Percentiles rank a stretch among this genome's conserved stretches.
These are phyloP conservation scores for Rhizophora apiculata DNA, from an alignment of 345 rosid species.

Conservation along the genomic window DNA sequence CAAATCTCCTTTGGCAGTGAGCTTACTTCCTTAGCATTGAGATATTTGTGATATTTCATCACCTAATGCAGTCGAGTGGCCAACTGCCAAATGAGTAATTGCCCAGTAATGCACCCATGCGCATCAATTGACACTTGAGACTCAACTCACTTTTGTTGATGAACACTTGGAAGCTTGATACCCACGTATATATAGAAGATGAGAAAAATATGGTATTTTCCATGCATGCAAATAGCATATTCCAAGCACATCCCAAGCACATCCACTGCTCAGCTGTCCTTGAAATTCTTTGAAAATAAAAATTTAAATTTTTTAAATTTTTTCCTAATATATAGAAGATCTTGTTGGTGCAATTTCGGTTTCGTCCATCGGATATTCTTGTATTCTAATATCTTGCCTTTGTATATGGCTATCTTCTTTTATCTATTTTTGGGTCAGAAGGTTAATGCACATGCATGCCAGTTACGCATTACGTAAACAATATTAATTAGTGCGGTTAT, in stretches of 20 bases:
- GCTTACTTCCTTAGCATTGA: constrained; percentile 1
- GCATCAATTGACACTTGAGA: neutral
- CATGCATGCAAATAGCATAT: constrained; percentile 26
- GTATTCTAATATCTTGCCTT: neutral
- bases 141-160: neutral
- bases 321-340: neutral
- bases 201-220: constrained; percentile 3
- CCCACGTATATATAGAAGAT: constrained; percentile 5
- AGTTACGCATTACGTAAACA: too few relatives aligned
- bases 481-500: too few relatives aligned
- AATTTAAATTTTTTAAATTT: neutral
- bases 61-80: constrained; percentile 1
- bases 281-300: neutral
- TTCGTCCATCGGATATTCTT: neutral
- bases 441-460: too few relatives aligned
- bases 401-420: too few relatives aligned
- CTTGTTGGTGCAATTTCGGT: neutral
- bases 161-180: neutral
- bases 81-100: constrained; percentile 28
- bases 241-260: constrained; percentile 29
- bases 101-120: constrained; percentile 30
- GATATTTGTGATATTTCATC: neutral
- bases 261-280: neutral
- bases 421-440: too few relatives aligned
- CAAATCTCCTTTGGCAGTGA: constrained; percentile 44